Conservation (phyloP, 164 flowering plant species). For the Piper longum region DNA sequence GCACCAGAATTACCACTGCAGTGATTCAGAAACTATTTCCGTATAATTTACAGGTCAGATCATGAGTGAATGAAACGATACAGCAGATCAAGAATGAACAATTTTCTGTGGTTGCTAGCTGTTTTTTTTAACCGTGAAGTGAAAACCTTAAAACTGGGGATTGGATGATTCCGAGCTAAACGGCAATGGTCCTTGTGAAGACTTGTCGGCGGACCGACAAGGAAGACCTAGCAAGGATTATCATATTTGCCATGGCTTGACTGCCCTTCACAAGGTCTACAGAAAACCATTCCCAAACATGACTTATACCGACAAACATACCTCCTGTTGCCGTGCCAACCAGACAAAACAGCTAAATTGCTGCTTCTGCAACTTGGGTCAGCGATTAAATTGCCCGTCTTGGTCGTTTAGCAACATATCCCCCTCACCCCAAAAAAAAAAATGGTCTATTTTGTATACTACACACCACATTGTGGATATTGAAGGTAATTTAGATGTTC, state of each 20-base stretch:
- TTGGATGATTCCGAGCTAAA: background rate
- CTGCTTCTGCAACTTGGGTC: background rate
- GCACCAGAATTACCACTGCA: too few species aligned
- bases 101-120: too few species aligned
- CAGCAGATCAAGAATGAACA: too few species aligned
- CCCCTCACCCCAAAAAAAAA: too few species aligned
- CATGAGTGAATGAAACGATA: too few species aligned
- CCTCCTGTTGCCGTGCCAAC: background rate
- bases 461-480: too few species aligned
- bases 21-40: too few species aligned
- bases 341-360: background rate
- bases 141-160: too few species aligned
- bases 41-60: too few species aligned
- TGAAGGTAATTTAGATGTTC: too few species aligned
- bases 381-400: background rate
- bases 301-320: background rate
- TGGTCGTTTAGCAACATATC: background rate
- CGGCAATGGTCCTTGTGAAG: background rate
- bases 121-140: too few species aligned
- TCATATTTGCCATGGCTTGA: background rate
- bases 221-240: background rate
- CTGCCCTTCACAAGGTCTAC: slow-evolving; percentile 1
- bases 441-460: too few species aligned
- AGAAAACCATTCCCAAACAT: background rate
- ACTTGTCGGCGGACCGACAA: slow-evolving; percentile 1